phyloP scores from a whole-genome alignment of 2,329 filamentous ascomycete genomes.

The Microdochium bolleyi region DNA sequence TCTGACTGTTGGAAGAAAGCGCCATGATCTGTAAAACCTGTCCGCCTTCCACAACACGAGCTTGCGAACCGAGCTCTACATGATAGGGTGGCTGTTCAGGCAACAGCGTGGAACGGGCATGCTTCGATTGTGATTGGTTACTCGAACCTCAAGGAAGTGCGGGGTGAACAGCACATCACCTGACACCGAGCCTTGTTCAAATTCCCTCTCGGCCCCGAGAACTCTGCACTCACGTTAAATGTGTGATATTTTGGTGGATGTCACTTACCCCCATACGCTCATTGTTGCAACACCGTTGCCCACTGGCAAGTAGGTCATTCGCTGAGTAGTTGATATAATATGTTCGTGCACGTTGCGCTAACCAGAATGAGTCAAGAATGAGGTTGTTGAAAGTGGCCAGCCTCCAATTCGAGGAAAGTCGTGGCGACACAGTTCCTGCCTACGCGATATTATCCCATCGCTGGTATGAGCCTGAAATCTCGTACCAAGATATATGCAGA shows the following conservation, averaged over 20 bases:
- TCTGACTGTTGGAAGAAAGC: not conserved
- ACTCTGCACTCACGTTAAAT: not conserved
- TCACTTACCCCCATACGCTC: not conserved
- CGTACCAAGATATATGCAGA: not conserved
- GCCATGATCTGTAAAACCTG: not conserved
- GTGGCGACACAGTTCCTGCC: not conserved
- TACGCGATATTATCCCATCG: not conserved
- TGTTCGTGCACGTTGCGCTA: not conserved
- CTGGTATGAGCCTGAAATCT: not conserved
- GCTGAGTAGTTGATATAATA: not conserved
- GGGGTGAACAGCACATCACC: not conserved
- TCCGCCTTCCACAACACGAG: not conserved
- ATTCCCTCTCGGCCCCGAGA: not conserved
- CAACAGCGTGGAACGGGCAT: not conserved
- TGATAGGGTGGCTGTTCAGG: not conserved
- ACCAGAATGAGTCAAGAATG: not conserved
- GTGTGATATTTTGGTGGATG: not conserved
- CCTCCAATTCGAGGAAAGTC: not conserved
- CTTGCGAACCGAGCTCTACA: not conserved
- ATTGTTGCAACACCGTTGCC: not conserved
- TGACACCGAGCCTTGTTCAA: not conserved
- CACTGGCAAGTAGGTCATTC: not conserved
- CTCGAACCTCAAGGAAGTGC: not conserved
- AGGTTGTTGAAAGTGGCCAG: not conserved
- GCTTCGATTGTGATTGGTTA: not conserved